These are phyloP conservation scores for Cyathus striatus DNA, from an alignment of 768 basidiomycete genomes.

Conservation along the genomic window DNA sequence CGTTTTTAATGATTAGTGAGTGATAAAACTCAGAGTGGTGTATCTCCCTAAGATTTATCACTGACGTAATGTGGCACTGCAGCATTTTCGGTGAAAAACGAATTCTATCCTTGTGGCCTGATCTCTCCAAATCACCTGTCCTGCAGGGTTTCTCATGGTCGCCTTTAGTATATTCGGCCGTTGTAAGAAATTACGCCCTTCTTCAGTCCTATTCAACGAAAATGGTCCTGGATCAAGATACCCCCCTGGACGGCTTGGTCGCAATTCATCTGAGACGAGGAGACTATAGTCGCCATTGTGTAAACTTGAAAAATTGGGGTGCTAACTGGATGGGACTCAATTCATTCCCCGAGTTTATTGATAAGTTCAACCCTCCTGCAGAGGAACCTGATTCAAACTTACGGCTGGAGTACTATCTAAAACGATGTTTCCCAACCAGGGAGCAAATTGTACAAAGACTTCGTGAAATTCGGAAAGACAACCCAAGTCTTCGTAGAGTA, in stretches of 20 bases:
- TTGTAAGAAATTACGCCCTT: conserved; percentile 25
- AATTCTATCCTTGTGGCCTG: neutral
- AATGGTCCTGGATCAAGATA: conserved; percentile 6
- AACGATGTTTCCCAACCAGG: conserved; percentile 38
- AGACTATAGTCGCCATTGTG: conserved; percentile 52
- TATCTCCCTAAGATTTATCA: neutral
- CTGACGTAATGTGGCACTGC: neutral
- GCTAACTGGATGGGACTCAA: conserved; percentile 46
- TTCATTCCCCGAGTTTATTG: conserved; percentile 31
- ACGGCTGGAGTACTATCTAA: conserved; percentile 27
- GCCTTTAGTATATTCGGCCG: neutral
- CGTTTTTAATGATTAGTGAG: conserved; percentile 48
- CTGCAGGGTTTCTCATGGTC: neutral
- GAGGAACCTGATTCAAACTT: neutral
- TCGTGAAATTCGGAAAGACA: conserved; percentile 22
- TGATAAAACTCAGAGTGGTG: conserved; percentile 2
- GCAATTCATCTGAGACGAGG: conserved; percentile 54
- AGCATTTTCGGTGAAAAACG: conserved; percentile 16
- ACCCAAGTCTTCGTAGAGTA: conserved; percentile 17
- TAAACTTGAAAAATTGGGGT: conserved; percentile 38
- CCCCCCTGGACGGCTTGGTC: conserved; percentile 36
- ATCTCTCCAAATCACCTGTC: neutral
- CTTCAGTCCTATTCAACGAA: conserved; percentile 6
- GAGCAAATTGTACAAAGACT: conserved; percentile 34
- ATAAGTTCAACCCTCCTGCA: conserved; percentile 29